A percentile compares a stretch with the other conserved stretches of the same genome.
These are phyloP conservation scores for Vitis cinerea DNA, from an alignment of 164 flowering plant genomes.

Conservation along the genomic window DNA sequence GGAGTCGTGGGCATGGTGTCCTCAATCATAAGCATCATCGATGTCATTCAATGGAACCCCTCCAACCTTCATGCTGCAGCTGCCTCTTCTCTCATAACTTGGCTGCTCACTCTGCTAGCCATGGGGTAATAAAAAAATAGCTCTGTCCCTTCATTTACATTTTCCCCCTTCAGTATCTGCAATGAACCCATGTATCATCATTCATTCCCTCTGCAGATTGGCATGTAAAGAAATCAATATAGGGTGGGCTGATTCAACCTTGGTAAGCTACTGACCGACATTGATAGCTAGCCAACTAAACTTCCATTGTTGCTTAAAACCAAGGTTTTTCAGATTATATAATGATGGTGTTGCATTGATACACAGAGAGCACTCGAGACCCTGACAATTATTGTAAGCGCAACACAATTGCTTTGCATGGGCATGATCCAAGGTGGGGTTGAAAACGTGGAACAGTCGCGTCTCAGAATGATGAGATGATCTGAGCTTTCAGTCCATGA, in stretches of 20 bases:
- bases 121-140: conserved; percentile 57
- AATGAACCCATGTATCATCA: neutral
- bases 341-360: neutral
- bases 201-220: conserved; percentile 45
- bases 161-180: neutral
- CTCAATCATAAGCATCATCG: conserved; percentile 55
- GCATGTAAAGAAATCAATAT: conserved; percentile 82
- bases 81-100: conserved; percentile 46
- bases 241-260: conserved; percentile 52
- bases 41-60: conserved; percentile 38
- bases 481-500: conserved; percentile 13
- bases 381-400: conserved; percentile 57
- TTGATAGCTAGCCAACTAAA: neutral
- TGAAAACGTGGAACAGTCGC: conserved; percentile 25
- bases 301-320: neutral
- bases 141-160: neutral
- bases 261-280: conserved; percentile 41
- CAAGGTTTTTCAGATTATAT: too few relatives aligned
- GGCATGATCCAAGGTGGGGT: conserved; percentile 60
- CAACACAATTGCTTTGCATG: conserved; percentile 63
- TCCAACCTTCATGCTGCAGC: conserved; percentile 62
- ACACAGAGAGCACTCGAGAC: conserved; percentile 70
- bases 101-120: conserved; percentile 78
- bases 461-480: conserved; percentile 9
- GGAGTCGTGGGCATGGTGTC: conserved; percentile 78